These are phyloP conservation scores for Cladophialophora chaetospira DNA, from an alignment of 2,329 filamentous ascomycete species.

Conservation along the genomic window DNA sequence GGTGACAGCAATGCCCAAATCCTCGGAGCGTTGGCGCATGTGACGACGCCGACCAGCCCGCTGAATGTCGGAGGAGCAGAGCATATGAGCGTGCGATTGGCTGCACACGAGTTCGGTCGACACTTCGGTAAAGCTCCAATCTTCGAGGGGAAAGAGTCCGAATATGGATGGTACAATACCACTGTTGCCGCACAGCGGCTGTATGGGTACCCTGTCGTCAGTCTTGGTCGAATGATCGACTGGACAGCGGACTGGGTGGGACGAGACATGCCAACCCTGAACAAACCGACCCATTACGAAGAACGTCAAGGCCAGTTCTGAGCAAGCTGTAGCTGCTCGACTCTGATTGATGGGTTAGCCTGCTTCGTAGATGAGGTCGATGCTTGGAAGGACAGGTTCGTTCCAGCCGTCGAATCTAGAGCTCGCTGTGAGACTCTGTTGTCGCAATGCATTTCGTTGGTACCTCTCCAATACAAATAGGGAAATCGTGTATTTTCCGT, in stretches of 20 bases:
- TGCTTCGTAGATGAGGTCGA: no score
- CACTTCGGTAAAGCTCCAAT: neutral
- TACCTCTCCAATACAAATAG: no score
- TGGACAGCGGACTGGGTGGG: slow-evolving; percentile 5
- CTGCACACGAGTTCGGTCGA: slow-evolving; percentile 1
- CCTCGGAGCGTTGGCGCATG: neutral
- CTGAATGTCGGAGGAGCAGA: neutral
- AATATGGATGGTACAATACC: slow-evolving; percentile 1
- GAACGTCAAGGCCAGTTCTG: slow-evolving; percentile 4
- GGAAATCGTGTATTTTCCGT: no score
- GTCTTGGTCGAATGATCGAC: slow-evolving; percentile 9
- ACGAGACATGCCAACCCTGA: neutral
- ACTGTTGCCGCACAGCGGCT: slow-evolving; percentile 1
- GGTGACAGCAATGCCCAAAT: slow-evolving; percentile 3
- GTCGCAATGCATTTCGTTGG: no score
- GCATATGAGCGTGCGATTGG: slow-evolving; percentile 2
- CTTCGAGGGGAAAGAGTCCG: neutral
- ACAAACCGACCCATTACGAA: slow-evolving; percentile 7
- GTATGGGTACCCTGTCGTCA: slow-evolving; percentile 1
- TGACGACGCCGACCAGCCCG: neutral
- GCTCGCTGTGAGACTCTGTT: no score
- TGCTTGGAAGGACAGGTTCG: no score
- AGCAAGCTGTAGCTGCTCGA: neutral
- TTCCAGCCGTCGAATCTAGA: no score
- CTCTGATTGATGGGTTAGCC: no score